Base-by-base conservation (phyloP, 345 rosid species). In the Litchi chinensis region DNA sequence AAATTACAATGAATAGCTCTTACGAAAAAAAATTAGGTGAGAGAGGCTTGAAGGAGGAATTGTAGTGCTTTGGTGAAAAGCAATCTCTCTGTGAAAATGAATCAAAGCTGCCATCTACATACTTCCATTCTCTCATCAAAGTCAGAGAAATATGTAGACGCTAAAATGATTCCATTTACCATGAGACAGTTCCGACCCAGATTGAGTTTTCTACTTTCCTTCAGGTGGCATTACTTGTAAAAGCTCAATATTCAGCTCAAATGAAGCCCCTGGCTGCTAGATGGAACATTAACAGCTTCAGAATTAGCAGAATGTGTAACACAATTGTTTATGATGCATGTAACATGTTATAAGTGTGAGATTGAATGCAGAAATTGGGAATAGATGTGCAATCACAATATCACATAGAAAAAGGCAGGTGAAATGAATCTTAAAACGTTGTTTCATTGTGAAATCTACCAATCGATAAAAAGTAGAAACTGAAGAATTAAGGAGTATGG, bases 161-260 rank as follows among this genome's bases (percentile, higher is more conserved):
- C 32, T n/a, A n/a, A 59, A 24, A 24, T 39, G n/a, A 5, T 4
- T 59, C 6, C 46, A 26, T 9, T 52, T 41, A 71, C 44, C 63
- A 5, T 0, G 64, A 6, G 13, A 37, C 7, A 3, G 62, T 11
- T 19, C 8, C 7, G 15, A n/a, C 63, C 77, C 28, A 12, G 32
- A 40, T 2, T 44, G 13, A 21, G 26, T 68, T 80, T 73, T 80
- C 70, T 83, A 87, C 80, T 84, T 86, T 54, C 81, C 87, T 75
- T 84, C 85, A 0, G 94, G 80, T 4, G 82, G 82, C 70, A 62
- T 83, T 76, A 90, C 89, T 87, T 86, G 82, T 87, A 95, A 83
- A 84, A 95, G 98, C 91, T 95, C 97, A 8, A 93, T 89, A 68
- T 93, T 91, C 71, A 95, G 83, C 76, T 90, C 97, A 79, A 95